Percentiles rank a stretch among this genome's conserved stretches.
Conservation (phyloP, 1,284 basidiomycete species). For the Ganoderma lucidum region DNA sequence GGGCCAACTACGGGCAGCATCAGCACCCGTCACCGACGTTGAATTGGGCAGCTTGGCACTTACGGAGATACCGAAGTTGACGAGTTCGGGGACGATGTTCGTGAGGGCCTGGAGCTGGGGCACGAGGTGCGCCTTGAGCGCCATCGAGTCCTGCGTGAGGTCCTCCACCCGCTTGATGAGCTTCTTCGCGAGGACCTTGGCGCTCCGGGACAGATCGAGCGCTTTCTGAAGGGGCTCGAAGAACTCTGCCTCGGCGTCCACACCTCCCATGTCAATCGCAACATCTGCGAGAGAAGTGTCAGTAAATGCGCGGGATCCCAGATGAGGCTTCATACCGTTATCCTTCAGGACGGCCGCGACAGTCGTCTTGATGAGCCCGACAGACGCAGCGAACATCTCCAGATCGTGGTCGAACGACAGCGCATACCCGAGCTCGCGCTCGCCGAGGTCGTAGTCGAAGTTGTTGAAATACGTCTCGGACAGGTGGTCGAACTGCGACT, state of each 20-base stretch:
- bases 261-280: constrained; percentile 73
- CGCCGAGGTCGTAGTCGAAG: constrained; percentile 86
- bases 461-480: constrained; percentile 85
- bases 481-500: constrained; percentile 91
- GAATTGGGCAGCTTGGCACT: constrained; percentile 35
- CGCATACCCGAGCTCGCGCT: constrained; percentile 87
- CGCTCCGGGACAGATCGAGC: constrained; percentile 81
- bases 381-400: constrained; percentile 90
- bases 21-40: not conserved
- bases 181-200: constrained; percentile 86
- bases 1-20: constrained; percentile 71
- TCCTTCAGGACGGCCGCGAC: constrained; percentile 79
- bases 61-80: constrained; percentile 90
- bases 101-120: constrained; percentile 77
- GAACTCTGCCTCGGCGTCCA: constrained; percentile 76
- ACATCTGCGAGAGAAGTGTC: constrained; percentile 58
- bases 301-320: not conserved
- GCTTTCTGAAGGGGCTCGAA: constrained; percentile 85
- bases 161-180: constrained; percentile 86
- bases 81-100: constrained; percentile 79
- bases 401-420: constrained; percentile 87
- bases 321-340: constrained; percentile 59
- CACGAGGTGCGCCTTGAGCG: constrained; percentile 75
- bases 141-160: constrained; percentile 72
- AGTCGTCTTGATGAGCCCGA: constrained; percentile 87